Conservation (phyloP, 1,284 basidiomycete genomes). For the Marasmius oreades region DNA sequence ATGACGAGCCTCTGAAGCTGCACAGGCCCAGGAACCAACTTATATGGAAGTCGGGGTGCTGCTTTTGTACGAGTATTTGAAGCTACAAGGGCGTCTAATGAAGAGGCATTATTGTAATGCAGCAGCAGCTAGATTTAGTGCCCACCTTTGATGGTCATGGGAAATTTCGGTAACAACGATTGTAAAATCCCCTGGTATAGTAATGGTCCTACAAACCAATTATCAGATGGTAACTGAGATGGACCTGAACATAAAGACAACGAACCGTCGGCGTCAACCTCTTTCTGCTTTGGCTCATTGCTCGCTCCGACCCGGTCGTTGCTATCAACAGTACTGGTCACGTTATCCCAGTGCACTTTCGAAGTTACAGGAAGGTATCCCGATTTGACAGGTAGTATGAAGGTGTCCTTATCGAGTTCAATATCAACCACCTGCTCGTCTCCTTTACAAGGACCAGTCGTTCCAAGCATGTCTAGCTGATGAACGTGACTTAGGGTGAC, state of each 20-base stretch:
- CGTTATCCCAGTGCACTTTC: slow-evolving; percentile 30
- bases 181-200: slow-evolving; percentile 36
- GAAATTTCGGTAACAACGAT: slow-evolving; percentile 46
- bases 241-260: neutral
- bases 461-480: slow-evolving; percentile 59
- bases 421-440: slow-evolving; percentile 72
- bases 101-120: slow-evolving; percentile 7
- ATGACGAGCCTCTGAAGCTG: slow-evolving; percentile 45
- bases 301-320: neutral
- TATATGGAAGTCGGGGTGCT: slow-evolving; percentile 44
- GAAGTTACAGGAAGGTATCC: slow-evolving; percentile 27
- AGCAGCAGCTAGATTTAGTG: neutral
- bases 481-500: neutral
- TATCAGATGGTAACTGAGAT: neutral
- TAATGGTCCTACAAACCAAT: neutral
- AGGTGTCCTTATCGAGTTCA: slow-evolving; percentile 61
- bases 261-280: slow-evolving; percentile 25
- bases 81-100: neutral
- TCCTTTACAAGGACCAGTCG: slow-evolving; percentile 45
- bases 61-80: neutral
- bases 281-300: neutral
- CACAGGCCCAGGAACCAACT: slow-evolving; percentile 39
- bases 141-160: slow-evolving; percentile 59
- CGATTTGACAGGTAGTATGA: slow-evolving; percentile 39
- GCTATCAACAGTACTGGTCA: slow-evolving; percentile 2